Evolutionary conservation across 148 eudicot species (phyloP), one percentile per base, ranked within the genome.

Genomic region (Heliosperma pusillum): DNA sequence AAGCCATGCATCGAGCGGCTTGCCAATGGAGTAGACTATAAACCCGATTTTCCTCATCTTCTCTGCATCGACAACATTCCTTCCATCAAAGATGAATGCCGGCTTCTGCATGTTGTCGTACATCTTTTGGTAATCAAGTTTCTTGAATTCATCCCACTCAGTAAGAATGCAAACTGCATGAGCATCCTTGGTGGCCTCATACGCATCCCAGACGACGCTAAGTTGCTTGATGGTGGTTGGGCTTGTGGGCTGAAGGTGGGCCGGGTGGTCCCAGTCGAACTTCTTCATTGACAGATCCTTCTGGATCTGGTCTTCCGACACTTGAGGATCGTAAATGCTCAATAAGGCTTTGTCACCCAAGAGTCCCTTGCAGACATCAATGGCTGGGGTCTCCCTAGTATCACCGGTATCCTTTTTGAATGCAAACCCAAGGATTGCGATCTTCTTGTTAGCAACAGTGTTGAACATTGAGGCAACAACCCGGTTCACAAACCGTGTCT

Each of bases 321-420:
- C 88, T 75, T 88, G 91, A 17, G 91, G 89, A 58, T 88, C 89
- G 12, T 85, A 88, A 47, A 88, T 88, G 78, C 86, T 79, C 67
- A 88, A 50, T 26, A 57, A 59, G 58, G 89, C 91, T 76, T 86
- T 85, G 79, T 88, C 91, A 2, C 84, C 89, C 71, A 88, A 25
- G 4, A 88, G 85, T 9, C 89, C 89, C 66, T 81, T 86, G 56
- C 91, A 88, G 25, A 88, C 91, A 70, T 88, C 91, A 16, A 88
- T 86, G 25, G 91, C 89, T 2, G 91, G 91, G 69, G 89, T 86
- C 79, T 88, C 91, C 56, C 91, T 78, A 4, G 88, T 88, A 77
- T 88, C 91, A 21, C 91, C 91, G 0, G 91, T 88, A 50, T 88
- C 89, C 63, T 89, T 89, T 83, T 89, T 89, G 84, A 90, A 90